phyloP scores from a whole-genome alignment of 805 yeast genomes.

The Barnettozyma sp. region DNA sequence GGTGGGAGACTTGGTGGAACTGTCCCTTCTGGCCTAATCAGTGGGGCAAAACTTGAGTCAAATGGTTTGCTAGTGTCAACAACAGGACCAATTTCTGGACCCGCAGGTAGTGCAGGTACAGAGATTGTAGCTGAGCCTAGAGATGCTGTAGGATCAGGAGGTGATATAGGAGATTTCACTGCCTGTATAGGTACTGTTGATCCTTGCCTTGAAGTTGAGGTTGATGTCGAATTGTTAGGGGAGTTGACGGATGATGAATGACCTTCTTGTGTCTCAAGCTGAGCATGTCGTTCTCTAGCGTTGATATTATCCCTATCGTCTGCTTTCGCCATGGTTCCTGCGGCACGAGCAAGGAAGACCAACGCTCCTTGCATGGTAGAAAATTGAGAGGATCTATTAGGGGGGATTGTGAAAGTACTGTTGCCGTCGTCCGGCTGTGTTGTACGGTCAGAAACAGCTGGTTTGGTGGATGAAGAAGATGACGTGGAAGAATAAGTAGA shows the following conservation, averaged over 20 bases:
- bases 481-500: too few species aligned
- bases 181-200: too few species aligned
- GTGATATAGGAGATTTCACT: too few species aligned
- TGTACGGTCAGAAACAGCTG: too few species aligned
- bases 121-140: too few species aligned
- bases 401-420: slow-evolving; percentile 8
- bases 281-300: slow-evolving; percentile 43
- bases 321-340: slow-evolving; percentile 66
- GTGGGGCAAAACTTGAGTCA: slow-evolving; percentile 19
- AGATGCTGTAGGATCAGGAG: too few species aligned
- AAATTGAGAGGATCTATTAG: slow-evolving; percentile 22
- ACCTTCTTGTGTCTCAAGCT: slow-evolving; percentile 33
- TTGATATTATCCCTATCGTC: slow-evolving; percentile 57
- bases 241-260: slow-evolving; percentile 6
- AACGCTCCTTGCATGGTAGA: slow-evolving; percentile 51
- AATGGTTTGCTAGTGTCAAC: too few species aligned
- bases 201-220: too few species aligned
- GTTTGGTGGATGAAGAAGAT: too few species aligned
- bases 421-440: slow-evolving; percentile 17
- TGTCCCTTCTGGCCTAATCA: slow-evolving; percentile 20
- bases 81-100: too few species aligned
- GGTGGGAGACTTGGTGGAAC: slow-evolving; percentile 26
- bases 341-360: slow-evolving; percentile 69
- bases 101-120: too few species aligned
- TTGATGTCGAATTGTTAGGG: too few species aligned